A percentile compares a stretch with the other conserved stretches of the same genome.
These are phyloP conservation scores for Testicularia cyperi DNA, from an alignment of 1,284 basidiomycete genomes.

Conservation along the genomic window DNA sequence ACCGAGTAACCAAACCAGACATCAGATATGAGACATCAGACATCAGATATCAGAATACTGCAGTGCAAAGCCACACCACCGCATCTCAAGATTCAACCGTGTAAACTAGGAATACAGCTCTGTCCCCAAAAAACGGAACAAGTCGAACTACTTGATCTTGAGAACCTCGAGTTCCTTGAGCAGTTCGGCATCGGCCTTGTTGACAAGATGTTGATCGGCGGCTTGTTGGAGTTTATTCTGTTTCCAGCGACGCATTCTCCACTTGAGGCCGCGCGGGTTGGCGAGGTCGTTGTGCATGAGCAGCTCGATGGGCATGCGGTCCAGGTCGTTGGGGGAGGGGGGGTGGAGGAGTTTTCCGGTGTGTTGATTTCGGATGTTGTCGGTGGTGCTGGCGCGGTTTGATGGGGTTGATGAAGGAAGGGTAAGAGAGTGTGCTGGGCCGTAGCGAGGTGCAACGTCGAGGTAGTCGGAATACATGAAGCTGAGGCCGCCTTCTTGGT, in stretches of 20 bases:
- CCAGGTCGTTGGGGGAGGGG: conserved; percentile 41
- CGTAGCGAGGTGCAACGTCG: conserved; percentile 47
- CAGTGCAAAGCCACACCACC: no score
- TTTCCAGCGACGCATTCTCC: conserved; percentile 53
- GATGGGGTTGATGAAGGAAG: conserved; percentile 6
- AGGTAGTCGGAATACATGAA: conserved; percentile 56
- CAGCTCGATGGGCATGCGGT: conserved; percentile 57
- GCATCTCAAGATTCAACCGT: no score
- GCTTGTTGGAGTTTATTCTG: conserved; percentile 16
- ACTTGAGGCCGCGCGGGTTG: conserved; percentile 52
- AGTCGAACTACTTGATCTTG: no score
- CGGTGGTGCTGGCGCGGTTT: conserved; percentile 12
- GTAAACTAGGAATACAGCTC: no score
- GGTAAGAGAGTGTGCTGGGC: conserved; percentile 48
- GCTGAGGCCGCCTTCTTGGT: conserved; percentile 43
- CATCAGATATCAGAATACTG: no score
- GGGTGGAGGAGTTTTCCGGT: conserved; percentile 27
- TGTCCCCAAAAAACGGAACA: no score
- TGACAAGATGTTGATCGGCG: conserved; percentile 3
- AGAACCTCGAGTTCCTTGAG: conserved; percentile 49
- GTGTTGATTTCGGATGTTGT: conserved; percentile 11
- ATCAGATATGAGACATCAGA: no score
- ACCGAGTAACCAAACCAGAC: no score
- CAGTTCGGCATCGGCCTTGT: conserved; percentile 15
- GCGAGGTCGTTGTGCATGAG: conserved; percentile 54